These are phyloP conservation scores for Capsella rubella DNA, from an alignment of 441 rosid species.

Conservation along the genomic window DNA sequence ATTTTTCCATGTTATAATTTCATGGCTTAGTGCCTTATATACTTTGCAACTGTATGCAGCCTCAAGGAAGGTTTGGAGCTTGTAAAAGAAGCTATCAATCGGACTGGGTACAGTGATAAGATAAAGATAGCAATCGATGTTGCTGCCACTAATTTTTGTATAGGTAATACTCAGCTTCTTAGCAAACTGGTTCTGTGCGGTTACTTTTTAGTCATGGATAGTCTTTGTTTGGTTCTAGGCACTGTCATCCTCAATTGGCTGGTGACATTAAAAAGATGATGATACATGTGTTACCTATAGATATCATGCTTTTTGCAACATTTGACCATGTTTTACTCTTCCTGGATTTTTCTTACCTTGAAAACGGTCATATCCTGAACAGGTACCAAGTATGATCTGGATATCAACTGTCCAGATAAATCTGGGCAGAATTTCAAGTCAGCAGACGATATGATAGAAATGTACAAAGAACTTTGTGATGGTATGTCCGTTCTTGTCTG, in stretches of 20 bases:
- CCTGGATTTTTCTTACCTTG: background rate
- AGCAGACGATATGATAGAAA: constrained; percentile 92
- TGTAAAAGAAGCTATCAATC: constrained; percentile 90
- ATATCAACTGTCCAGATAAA: constrained; percentile 69
- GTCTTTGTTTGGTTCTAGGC: constrained; percentile 29
- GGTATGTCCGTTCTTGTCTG: constrained; percentile 56
- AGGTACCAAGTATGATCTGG: constrained; percentile 97
- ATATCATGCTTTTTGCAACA: constrained; percentile 22
- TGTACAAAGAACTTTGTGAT: constrained; percentile 82
- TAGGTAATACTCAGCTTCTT: constrained; percentile 61
- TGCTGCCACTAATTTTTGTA: constrained; percentile 88
- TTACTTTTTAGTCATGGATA: constrained; percentile 18
- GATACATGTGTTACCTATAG: background rate
- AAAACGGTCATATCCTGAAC: constrained; percentile 19
- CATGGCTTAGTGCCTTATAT: constrained; percentile 20
- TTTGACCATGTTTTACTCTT: constrained; percentile 1
- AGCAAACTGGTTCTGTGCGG: constrained; percentile 18
- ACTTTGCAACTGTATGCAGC: constrained; percentile 56
- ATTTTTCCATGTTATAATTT: constrained; percentile 11
- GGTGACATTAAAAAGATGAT: constrained; percentile 23
- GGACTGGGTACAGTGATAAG: constrained; percentile 84
- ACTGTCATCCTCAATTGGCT: constrained; percentile 14
- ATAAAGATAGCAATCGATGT: constrained; percentile 91
- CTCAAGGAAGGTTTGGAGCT: constrained; percentile 91
- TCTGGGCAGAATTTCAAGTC: constrained; percentile 94